Conservation (phyloP, 495 filamentous ascomycete genomes). For the Annulohypoxylon nitens region DNA sequence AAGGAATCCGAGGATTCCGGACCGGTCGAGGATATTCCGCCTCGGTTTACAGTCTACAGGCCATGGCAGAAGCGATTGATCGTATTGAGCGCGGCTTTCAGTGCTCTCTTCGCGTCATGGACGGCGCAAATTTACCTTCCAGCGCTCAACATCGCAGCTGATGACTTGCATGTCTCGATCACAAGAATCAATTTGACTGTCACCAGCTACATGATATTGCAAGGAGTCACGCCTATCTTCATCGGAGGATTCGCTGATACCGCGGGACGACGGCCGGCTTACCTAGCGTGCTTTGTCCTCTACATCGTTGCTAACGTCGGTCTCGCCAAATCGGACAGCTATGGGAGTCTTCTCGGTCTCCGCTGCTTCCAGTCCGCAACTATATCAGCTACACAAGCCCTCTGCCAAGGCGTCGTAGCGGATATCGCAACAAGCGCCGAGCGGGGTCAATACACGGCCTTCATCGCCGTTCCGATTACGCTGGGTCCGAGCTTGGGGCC, state of each 20-base stretch:
- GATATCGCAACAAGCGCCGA: conserved; percentile 67
- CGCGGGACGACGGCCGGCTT: conserved; percentile 67
- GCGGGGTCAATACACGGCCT: conserved; percentile 62
- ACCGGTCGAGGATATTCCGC: conserved; percentile 50
- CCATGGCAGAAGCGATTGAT: conserved; percentile 69
- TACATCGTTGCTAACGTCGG: conserved; percentile 71
- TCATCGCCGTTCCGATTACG: conserved; percentile 54
- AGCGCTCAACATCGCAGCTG: conserved; percentile 67
- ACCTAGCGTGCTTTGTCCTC: conserved; percentile 66
- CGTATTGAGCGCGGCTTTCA: conserved; percentile 69
- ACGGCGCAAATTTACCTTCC: conserved; percentile 79
- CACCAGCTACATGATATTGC: conserved; percentile 71
- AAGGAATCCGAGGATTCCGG: conserved; percentile 29
- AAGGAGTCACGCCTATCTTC: conserved; percentile 70
- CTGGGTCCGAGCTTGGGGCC: conserved; percentile 69
- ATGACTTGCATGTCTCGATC: conserved; percentile 64
- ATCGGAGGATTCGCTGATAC: conserved; percentile 69
- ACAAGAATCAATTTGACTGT: conserved; percentile 72
- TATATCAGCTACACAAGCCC: conserved; percentile 63
- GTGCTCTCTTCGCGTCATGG: conserved; percentile 76
- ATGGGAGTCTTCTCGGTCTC: conserved; percentile 64
- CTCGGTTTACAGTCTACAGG: conserved; percentile 67
- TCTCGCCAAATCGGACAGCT: conserved; percentile 63
- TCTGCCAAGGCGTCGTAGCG: conserved; percentile 68
- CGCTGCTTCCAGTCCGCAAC: conserved; percentile 69